A percentile compares a stretch with the other conserved stretches of the same genome.
Conservation (phyloP, 345 rosid genomes). For the Populus nigra region DNA sequence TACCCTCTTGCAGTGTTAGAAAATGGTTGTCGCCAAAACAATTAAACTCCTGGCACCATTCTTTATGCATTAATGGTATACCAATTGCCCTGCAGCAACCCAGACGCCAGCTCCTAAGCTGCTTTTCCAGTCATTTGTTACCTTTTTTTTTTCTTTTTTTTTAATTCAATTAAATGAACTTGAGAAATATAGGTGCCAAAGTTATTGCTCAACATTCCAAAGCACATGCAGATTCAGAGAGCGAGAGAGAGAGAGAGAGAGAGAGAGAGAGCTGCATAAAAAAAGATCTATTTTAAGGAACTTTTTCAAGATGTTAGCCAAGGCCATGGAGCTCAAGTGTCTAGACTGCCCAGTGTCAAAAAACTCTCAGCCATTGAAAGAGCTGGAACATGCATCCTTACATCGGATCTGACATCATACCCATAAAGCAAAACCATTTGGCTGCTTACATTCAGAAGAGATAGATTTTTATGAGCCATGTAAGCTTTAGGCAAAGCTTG, state of each 20-base stretch:
- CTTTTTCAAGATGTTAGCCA: too few relatives aligned
- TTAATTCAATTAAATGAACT: too few relatives aligned
- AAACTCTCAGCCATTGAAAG: too few relatives aligned
- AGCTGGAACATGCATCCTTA: not conserved
- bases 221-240: not conserved
- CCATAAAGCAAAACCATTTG: too few relatives aligned
- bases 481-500: not conserved
- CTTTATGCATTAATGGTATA: not conserved
- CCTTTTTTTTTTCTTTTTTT: too few relatives aligned
- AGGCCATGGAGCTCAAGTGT: not conserved
- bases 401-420: not conserved
- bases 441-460: too few relatives aligned
- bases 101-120: not conserved
- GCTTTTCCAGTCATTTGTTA: not conserved
- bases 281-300: too few relatives aligned
- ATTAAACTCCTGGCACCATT: not conserved
- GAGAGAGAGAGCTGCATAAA: too few relatives aligned
- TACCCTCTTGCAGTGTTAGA: not conserved
- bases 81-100: not conserved
- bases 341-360: not conserved
- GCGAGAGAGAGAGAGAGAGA: too few relatives aligned
- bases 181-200: not conserved
- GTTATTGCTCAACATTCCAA: not conserved
- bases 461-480: not conserved
- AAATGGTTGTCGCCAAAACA: not conserved